phyloP scores from a whole-genome alignment of 73 alveolate species.

The Paramecium biaurelia region DNA sequence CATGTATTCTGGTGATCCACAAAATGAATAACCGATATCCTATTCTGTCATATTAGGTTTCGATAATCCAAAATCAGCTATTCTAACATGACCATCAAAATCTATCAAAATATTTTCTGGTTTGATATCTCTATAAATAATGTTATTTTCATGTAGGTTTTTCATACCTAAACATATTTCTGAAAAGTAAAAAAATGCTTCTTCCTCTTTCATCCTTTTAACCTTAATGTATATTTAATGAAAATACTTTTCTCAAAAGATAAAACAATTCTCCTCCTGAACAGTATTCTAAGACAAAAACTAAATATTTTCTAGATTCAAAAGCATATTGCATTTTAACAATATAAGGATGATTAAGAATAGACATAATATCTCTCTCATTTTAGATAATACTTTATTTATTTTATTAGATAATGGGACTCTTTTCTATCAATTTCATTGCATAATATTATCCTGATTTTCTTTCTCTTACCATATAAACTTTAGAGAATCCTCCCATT shows the following conservation, averaged over 20 bases:
- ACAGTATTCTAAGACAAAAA: constrained; percentile 87
- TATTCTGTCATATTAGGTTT: constrained; percentile 55
- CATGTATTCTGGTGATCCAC: constrained; percentile 80
- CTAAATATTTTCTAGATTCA: constrained; percentile 81
- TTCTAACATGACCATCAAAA: constrained; percentile 67
- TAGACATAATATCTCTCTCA: constrained; percentile 85
- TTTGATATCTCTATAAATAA: constrained; percentile 73
- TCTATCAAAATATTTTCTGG: constrained; percentile 79
- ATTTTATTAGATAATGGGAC: constrained; percentile 26
- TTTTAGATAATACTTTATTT: constrained; percentile 61
- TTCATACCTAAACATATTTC: constrained; percentile 74
- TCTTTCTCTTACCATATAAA: constrained; percentile 46
- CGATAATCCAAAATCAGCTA: constrained; percentile 74
- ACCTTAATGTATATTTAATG: not conserved
- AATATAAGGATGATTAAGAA: constrained; percentile 86
- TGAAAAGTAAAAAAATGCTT: constrained; percentile 68
- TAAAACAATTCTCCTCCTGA: constrained; percentile 76
- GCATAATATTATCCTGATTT: constrained; percentile 50
- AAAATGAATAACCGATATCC: constrained; percentile 65
- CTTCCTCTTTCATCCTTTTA: constrained; percentile 70
- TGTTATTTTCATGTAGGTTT: constrained; percentile 70
- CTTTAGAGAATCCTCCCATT: constrained; percentile 60
- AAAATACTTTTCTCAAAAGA: constrained; percentile 58
- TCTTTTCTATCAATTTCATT: constrained; percentile 39
- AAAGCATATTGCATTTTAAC: constrained; percentile 85